Evolutionary conservation across 495 filamentous ascomycete species (phyloP).

Genomic region (Halenospora varia): DNA sequence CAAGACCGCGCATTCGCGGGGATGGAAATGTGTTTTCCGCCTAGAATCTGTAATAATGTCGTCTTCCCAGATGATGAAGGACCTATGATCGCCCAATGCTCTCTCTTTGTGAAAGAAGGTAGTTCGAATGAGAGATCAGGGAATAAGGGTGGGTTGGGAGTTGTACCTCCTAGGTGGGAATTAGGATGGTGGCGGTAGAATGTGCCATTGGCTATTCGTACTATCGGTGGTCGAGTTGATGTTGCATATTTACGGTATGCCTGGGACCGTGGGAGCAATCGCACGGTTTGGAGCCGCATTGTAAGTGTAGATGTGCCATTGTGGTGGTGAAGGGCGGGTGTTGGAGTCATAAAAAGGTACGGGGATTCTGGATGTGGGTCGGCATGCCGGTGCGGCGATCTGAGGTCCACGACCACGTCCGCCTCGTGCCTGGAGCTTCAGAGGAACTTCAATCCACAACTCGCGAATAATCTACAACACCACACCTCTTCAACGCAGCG

Average conservation of each 20-base stretch:
- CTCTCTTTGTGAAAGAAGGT: slow-evolving; percentile 42
- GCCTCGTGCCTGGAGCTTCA: slow-evolving; percentile 14
- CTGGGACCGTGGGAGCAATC: neutral
- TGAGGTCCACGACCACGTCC: slow-evolving; percentile 6
- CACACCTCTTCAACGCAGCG: neutral
- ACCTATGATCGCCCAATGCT: slow-evolving; percentile 75
- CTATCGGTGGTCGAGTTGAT: slow-evolving; percentile 47
- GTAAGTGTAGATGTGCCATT: neutral
- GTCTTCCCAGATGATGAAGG: slow-evolving; percentile 69
- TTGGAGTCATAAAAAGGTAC: neutral
- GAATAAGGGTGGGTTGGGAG: slow-evolving; percentile 63
- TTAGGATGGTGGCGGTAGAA: slow-evolving; percentile 79
- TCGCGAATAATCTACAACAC: slow-evolving; percentile 4
- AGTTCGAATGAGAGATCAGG: slow-evolving; percentile 61
- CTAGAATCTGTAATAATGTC: slow-evolving; percentile 69
- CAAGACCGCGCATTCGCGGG: slow-evolving; percentile 70
- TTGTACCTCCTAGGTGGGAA: slow-evolving; percentile 16
- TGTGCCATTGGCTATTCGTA: slow-evolving; percentile 68
- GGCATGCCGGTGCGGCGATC: neutral
- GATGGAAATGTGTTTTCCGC: slow-evolving; percentile 66
- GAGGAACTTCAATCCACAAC: slow-evolving; percentile 2
- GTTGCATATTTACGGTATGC: slow-evolving; percentile 17
- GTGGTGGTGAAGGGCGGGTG: neutral
- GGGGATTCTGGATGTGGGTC: neutral
- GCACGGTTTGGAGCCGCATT: slow-evolving; percentile 2